Base-by-base conservation (phyloP, 2,329 filamentous ascomycete genomes). In the Zopfia rhizophila region DNA sequence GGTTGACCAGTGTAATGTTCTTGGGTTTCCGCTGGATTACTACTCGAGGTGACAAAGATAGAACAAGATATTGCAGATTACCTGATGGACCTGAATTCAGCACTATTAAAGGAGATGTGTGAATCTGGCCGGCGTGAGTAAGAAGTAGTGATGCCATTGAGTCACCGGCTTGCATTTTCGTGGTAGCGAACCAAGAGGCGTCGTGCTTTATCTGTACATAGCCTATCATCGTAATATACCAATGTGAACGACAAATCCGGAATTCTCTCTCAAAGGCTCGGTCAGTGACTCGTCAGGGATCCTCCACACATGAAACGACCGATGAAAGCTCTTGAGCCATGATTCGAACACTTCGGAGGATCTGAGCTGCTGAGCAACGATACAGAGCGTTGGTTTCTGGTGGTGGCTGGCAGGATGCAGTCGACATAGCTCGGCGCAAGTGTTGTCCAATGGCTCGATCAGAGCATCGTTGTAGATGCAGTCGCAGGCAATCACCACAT, bases 401-500 rank as follows among this genome's bases (percentile, higher is more conserved):
- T 38, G 23, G 2, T 46, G 23, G 7, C 36, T 19, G n/a, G 33
- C 23, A 5, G 43, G 36, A n/a, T 86, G 78, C 12, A 93, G 70
- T 7, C 75, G 75, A 70, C 91, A 96, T 17, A 86, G 80, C 52
- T 95, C 89, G 5, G 78, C 83, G 67, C 90, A 96, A 0, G 90
- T 89, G 60, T 87, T 82, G n/a, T 94, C 89, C 36, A 97, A 83
- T 0, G 92, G 91, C 30, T 82, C 76, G 17, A 97, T 83, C 3
- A 97, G 81, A 2, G 88, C 83, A 56, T 96, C 90, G 72, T 97
- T 99, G 77, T 95, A 99, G 58, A 99, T 88, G 71, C 92, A 97
- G 71, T 99, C 94, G 65, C 91, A 96, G 3, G 91, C 91, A 24
- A 97, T 69, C 8, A 97, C 77, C 11, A 85, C 73, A 61, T 95